phyloP scores from a whole-genome alignment of 306 rosid genomes.

The Inga laurina region DNA sequence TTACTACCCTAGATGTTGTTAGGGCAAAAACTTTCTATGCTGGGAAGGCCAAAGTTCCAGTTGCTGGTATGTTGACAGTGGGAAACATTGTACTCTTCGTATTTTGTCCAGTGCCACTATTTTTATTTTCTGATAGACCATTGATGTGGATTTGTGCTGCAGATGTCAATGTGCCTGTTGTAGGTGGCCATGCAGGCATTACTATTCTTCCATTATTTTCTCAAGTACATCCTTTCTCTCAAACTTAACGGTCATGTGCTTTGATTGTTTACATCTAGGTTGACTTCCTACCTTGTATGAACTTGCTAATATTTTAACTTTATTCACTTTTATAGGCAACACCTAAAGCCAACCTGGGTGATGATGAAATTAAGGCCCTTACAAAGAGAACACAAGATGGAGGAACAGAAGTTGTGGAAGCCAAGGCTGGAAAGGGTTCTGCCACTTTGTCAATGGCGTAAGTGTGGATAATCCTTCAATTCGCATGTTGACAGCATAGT shows the following conservation, averaged over 20 bases:
- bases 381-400: conserved; percentile 98
- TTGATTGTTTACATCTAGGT: conserved; percentile 6
- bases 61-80: conserved; percentile 64
- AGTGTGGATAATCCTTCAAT: conserved; percentile 37
- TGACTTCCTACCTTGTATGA: conserved; percentile 18
- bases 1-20: conserved; percentile 98
- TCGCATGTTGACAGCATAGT: background rate
- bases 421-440: conserved; percentile 99
- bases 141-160: conserved; percentile 37
- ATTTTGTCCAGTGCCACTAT: background rate
- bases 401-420: conserved; percentile 98
- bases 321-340: conserved; percentile 63
- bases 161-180: conserved; percentile 97
- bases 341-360: conserved; percentile 74
- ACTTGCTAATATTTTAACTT: conserved; percentile 6
- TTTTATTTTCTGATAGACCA: background rate
- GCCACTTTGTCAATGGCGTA: conserved; percentile 99
- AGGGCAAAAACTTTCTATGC: conserved; percentile 98
- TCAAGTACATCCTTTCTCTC: conserved; percentile 54
- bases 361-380: conserved; percentile 69
- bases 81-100: background rate
- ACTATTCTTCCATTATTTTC: conserved; percentile 97
- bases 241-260: background rate
- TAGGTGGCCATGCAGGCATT: conserved; percentile 98
- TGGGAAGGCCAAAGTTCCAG: conserved; percentile 84